Evolutionary conservation across 139 green algal species (phyloP).

Genomic region (Coelastrella sp.): DNA sequence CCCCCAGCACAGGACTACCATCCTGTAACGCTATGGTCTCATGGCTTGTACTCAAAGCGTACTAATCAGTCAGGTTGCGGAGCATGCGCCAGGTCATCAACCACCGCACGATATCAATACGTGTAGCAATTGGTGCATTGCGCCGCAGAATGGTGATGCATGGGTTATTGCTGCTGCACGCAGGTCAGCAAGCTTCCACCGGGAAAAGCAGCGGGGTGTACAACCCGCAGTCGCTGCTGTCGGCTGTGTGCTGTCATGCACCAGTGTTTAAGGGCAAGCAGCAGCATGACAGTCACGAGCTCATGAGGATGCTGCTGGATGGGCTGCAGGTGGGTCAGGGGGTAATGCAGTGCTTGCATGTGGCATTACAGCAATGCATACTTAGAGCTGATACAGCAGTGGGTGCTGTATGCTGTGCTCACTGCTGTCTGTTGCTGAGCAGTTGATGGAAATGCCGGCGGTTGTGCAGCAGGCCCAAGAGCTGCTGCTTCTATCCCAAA

Average conservation of each 20-base stretch:
- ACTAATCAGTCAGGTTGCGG: too few relatives aligned
- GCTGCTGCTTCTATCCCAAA: not conserved
- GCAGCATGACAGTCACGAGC: constrained; percentile 83
- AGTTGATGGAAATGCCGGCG: too few relatives aligned
- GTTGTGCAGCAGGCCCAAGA: too few relatives aligned
- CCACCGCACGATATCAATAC: too few relatives aligned
- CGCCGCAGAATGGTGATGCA: too few relatives aligned
- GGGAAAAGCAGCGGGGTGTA: constrained; percentile 54
- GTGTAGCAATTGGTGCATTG: too few relatives aligned
- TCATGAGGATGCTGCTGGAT: constrained; percentile 72
- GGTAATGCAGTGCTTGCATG: not conserved
- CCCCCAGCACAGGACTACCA: too few relatives aligned
- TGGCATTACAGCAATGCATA: not conserved
- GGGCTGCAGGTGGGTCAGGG: constrained; percentile 58
- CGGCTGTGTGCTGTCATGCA: constrained; percentile 68
- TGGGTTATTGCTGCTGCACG: not conserved
- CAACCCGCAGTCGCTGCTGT: constrained; percentile 75
- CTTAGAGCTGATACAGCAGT: not conserved
- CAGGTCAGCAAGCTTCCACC: not conserved
- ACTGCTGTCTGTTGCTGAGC: not conserved
- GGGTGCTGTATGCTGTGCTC: not conserved
- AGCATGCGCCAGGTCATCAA: too few relatives aligned
- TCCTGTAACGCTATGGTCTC: too few relatives aligned
- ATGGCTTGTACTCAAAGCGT: too few relatives aligned
- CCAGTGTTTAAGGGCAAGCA: constrained; percentile 72